Evolutionary conservation across 441 rosid genomes (phyloP), one percentile per base, ranked within the genome.

Genomic region (Adansonia rubrostipa): DNA sequence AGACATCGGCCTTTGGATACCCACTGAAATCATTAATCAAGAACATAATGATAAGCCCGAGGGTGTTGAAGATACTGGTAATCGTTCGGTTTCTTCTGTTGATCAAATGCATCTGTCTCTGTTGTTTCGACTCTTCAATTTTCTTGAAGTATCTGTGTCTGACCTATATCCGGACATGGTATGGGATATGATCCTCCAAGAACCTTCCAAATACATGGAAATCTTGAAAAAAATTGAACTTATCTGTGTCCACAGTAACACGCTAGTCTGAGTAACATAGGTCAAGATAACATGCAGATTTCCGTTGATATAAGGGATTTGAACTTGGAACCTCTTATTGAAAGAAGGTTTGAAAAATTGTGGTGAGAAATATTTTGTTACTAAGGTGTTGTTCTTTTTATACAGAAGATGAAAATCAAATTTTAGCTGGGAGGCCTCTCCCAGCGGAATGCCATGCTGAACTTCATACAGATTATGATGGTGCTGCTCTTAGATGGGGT

Each of bases 401-500:
- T 67, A 0, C 53, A 67, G 71, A 67, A 19, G 71, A 67, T 19
- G 53, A 19, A 22, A 53, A 67, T 17, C 71, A 67, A 67, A 67
- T 17, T 44, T 45, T 94, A 81, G 92, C 99, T 4, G 99, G 99
- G 70, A 90, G 96, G 88, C 91, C 93, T 13, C 79, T 87, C 79
- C 97, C 95, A 70, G 85, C 84, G 7, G 97, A 89, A 84, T 96
- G 99, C 77, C 84, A 84, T 66, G 84, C 90, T 11, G 91, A 94
- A 84, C 95, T 96, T 83, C 98, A 94, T 87, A 77, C 97, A 10
- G 99, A 96, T 83, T 96, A 94, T 70, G 95, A 56, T 70, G 99
- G 99, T 50, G 89, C 79, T 64, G 98, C 98, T 74, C 95, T 96
- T 73, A 90, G 94, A 84, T 96, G 99, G 99, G 99, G 99, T 77